Conservation (phyloP, 179 eudicot species). For the Camellia oleifera region DNA sequence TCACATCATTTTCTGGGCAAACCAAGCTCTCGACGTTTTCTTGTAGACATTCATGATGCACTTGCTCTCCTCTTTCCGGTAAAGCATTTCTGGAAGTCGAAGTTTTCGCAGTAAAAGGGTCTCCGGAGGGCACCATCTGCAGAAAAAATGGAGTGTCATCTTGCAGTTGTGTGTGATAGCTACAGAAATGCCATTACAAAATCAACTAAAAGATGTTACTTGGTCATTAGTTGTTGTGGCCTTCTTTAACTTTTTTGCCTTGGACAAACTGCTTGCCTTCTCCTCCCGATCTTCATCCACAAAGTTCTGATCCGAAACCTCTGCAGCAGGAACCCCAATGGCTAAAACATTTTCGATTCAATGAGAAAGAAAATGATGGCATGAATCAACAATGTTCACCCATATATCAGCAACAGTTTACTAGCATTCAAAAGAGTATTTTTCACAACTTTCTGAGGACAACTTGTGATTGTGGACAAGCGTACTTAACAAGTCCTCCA, state of each 20-base stretch:
- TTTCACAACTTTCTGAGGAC: background rate
- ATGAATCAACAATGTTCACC: background rate
- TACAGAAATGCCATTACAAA: background rate
- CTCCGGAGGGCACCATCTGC: slow-evolving; percentile 14
- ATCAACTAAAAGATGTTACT: slow-evolving; percentile 11
- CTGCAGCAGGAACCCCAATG: slow-evolving; percentile 20
- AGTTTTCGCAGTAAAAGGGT: background rate
- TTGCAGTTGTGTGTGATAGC: background rate
- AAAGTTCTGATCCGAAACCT: slow-evolving; percentile 39
- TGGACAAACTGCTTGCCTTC: slow-evolving; percentile 5
- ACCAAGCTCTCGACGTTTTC: background rate
- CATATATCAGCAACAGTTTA: background rate
- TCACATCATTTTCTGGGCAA: background rate
- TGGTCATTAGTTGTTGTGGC: slow-evolving; percentile 16
- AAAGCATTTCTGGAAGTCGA: background rate
- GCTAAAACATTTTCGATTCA: background rate
- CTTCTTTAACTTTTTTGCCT: slow-evolving; percentile 26
- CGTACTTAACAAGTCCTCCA: background rate
- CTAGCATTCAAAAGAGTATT: background rate
- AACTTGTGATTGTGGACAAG: background rate
- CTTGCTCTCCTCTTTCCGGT: background rate
- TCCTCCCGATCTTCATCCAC: slow-evolving; percentile 24
- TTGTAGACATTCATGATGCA: background rate
- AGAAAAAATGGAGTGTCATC: background rate
- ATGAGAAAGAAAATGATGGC: background rate